These are phyloP conservation scores for Claviceps sp. DNA, from an alignment of 2,329 filamentous ascomycete species.

Conservation along the genomic window DNA sequence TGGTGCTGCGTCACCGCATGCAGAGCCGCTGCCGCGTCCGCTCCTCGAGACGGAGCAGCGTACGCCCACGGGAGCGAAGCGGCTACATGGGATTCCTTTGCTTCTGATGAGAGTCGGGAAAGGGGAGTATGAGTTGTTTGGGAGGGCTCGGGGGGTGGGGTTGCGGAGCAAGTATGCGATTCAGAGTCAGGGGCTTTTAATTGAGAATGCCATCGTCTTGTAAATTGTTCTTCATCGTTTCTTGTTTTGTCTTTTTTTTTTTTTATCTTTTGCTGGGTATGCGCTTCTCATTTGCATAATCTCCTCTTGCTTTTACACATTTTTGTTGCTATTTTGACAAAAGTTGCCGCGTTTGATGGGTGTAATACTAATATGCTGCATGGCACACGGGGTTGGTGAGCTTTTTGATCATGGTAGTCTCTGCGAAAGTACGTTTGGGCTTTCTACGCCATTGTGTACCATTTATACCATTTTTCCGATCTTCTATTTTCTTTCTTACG, in stretches of 20 bases:
- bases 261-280: not conserved
- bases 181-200: slow-evolving; percentile 64
- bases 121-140: slow-evolving; percentile 45
- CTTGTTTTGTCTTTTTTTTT: not conserved
- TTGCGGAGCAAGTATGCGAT: slow-evolving; percentile 68
- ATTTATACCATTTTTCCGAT: no score
- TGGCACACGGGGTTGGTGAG: no score
- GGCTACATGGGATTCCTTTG: slow-evolving; percentile 65
- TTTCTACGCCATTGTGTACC: no score
- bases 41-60: slow-evolving; percentile 62
- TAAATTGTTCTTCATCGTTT: slow-evolving; percentile 7
- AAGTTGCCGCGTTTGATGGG: no score
- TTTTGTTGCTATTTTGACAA: no score
- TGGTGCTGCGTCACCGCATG: slow-evolving; percentile 8
- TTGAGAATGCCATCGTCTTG: slow-evolving; percentile 63
- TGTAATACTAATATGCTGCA: no score
- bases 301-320: no score
- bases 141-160: slow-evolving; percentile 52
- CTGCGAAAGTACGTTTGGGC: no score
- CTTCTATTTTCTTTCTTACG: no score
- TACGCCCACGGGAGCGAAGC: slow-evolving; percentile 53
- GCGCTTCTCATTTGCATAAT: no score
- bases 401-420: no score
- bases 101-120: slow-evolving; percentile 67
- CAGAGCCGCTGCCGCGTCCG: slow-evolving; percentile 37